Base-by-base conservation (phyloP, 345 rosid genomes). In the Eucalyptus decipiens region DNA sequence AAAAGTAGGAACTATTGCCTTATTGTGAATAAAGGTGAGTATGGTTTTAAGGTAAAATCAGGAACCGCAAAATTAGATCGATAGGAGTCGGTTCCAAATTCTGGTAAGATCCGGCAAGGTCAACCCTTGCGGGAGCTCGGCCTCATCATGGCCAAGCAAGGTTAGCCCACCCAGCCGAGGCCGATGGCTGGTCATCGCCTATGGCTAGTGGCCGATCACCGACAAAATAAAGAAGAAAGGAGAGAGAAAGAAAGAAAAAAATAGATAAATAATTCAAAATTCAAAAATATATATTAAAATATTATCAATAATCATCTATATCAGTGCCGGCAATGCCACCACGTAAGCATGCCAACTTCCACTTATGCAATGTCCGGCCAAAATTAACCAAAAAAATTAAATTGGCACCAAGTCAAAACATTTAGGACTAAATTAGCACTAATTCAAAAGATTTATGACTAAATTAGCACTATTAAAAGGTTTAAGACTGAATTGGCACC, bases 141-240 rank as follows among this genome's bases (percentile, higher is more conserved):
- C 58, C 58, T 19, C 58, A 52, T 0, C 58, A 52, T 21, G 58
- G 26, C 26, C 2, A 52, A 52, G 58, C 5, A 52, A 21, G 5
- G 5, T 8, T 52, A 52, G 26, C 26, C 0, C 58, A 0, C 5
- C 58, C 0, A 21, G 0, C 5, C 4, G 0, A 3, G 58, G 58
- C 2, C 26, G 1, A 5, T 52, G 26, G 58, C 11, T 52, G 0
- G 26, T 52, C 52, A 50, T 50, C 2, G 0, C 58, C 58, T 52
- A 52, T 52, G 26, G 26, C 1, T 0, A 19, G 2, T 52, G 58
- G 26, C 11, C 1, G 0, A 52, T 52, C 58, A 52, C 11, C 2
- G 0, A 0, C 26, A 52, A 52, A 52, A 52, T 52, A 2, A 52
- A 52, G 24, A 52, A 19, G 58, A 19, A 52, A 52, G 0, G 58